Conservation (phyloP, 2,329 filamentous ascomycete genomes). For the Podosphaera xanthii region DNA sequence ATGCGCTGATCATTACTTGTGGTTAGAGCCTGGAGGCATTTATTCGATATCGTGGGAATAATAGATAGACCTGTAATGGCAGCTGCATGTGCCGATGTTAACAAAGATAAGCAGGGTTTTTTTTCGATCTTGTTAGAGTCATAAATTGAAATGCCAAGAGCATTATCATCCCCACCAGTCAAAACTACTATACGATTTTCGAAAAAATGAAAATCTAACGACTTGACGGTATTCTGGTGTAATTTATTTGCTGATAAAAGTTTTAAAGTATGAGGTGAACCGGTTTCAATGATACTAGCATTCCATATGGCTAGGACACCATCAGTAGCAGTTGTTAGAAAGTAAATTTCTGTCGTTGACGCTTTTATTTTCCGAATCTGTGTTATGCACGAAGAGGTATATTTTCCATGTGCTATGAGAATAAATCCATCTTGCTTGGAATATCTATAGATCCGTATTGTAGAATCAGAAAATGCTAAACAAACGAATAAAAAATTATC, state of each 20-base stretch:
- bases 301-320: constrained; percentile 48
- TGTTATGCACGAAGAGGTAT: constrained; percentile 56
- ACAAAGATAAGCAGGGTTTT: constrained; percentile 3
- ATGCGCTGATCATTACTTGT: constrained; percentile 39
- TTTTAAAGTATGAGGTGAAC: not conserved
- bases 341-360: constrained; percentile 17
- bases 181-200: constrained; percentile 28
- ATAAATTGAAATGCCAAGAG: constrained; percentile 35
- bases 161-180: constrained; percentile 78
- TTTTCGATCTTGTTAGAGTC: not conserved
- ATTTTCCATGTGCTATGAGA: constrained; percentile 30
- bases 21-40: constrained; percentile 19
- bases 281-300: not conserved
- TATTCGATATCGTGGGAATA: constrained; percentile 6
- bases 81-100: constrained; percentile 44
- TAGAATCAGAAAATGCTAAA: constrained; percentile 68
- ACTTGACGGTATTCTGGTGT: constrained; percentile 69
- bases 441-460: constrained; percentile 36
- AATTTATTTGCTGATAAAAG: constrained; percentile 21
- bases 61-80: constrained; percentile 37
- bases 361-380: constrained; percentile 25
- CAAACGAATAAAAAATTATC: constrained; percentile 29
- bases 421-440: constrained; percentile 20
- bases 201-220: constrained; percentile 23
- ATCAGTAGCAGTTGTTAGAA: constrained; percentile 60